Percentiles rank a stretch among this genome's conserved stretches.
Conservation (phyloP, 805 yeast species). For the Kazachstania psychrophila region DNA sequence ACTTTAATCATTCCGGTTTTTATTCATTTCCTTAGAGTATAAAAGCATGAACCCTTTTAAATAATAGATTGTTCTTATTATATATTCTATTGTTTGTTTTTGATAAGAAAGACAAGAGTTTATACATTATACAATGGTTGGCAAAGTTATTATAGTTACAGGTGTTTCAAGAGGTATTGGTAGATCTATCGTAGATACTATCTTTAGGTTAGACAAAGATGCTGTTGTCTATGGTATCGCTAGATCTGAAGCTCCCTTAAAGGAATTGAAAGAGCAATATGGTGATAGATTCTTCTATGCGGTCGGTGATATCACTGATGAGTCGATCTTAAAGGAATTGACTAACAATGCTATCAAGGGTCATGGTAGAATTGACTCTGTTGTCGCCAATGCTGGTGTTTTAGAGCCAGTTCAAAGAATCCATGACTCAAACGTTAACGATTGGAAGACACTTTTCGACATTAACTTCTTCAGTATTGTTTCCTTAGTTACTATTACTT, state of each 20-base stretch:
- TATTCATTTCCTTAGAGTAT: too few species aligned
- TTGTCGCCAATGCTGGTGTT: conserved; percentile 76
- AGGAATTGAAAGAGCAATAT: conserved; percentile 35
- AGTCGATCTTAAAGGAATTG: conserved; percentile 25
- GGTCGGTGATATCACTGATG: conserved; percentile 53
- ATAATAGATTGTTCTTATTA: too few species aligned
- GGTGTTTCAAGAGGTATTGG: conserved; percentile 79
- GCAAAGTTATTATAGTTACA: conserved; percentile 42
- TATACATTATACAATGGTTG: too few species aligned
- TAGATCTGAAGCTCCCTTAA: conserved; percentile 46
- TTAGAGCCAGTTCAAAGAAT: conserved; percentile 66
- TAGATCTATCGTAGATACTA: conserved; percentile 51
- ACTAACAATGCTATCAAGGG: conserved; percentile 39
- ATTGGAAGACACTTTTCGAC: conserved; percentile 61
- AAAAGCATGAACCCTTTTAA: too few species aligned
- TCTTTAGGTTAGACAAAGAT: conserved; percentile 32
- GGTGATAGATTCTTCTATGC: conserved; percentile 47
- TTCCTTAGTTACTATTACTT: conserved; percentile 41
- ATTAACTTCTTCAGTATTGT: conserved; percentile 73
- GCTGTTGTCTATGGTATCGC: conserved; percentile 60
- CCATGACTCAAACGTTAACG: conserved; percentile 32
- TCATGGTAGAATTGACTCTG: conserved; percentile 54
- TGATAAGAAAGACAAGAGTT: too few species aligned
- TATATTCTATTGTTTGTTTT: too few species aligned
- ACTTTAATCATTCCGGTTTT: too few species aligned